Evolutionary conservation across 768 basidiomycete species (phyloP).

Genomic region (Lactifluus volemus): DNA sequence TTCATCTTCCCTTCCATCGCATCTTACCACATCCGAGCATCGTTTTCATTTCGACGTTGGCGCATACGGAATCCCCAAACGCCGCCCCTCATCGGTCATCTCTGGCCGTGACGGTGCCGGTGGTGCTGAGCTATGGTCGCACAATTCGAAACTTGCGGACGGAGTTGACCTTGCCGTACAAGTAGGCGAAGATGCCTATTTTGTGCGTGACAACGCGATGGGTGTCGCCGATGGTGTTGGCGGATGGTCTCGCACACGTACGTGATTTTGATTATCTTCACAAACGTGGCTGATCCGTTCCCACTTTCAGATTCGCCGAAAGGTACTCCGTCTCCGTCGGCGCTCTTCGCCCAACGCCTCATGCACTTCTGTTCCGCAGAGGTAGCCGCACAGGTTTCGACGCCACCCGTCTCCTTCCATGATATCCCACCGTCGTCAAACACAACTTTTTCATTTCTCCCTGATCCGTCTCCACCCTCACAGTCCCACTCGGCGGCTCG

Average conservation of each 20-base stretch:
- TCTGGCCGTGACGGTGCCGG: slow-evolving; percentile 23
- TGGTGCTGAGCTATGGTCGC: slow-evolving; percentile 11
- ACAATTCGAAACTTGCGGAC: slow-evolving; percentile 22
- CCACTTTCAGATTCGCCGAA: slow-evolving; percentile 2
- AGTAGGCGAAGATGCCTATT: slow-evolving; percentile 91
- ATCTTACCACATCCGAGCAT: slow-evolving; percentile 26
- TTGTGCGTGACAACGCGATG: slow-evolving; percentile 73
- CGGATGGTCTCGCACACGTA: slow-evolving; percentile 60
- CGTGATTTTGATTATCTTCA: slow-evolving; percentile 14
- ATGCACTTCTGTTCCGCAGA: slow-evolving; percentile 82
- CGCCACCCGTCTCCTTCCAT: slow-evolving; percentile 14
- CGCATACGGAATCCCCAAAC: slow-evolving; percentile 81
- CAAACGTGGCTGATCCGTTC: background rate
- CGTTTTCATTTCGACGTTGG: slow-evolving; percentile 60
- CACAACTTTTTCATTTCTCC: background rate
- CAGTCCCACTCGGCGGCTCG: slow-evolving; percentile 21
- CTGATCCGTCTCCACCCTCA: background rate
- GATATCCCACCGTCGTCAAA: background rate
- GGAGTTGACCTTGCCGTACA: slow-evolving; percentile 51
- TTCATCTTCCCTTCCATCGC: slow-evolving; percentile 14
- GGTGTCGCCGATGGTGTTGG: slow-evolving; percentile 96
- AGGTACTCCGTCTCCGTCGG: slow-evolving; percentile 31
- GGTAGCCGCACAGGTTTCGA: slow-evolving; percentile 28
- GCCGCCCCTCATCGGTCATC: slow-evolving; percentile 4
- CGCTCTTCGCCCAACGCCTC: slow-evolving; percentile 65